Evolutionary conservation across 2,329 filamentous ascomycete genomes (phyloP).

Genomic region (Westerdykella ornata): DNA sequence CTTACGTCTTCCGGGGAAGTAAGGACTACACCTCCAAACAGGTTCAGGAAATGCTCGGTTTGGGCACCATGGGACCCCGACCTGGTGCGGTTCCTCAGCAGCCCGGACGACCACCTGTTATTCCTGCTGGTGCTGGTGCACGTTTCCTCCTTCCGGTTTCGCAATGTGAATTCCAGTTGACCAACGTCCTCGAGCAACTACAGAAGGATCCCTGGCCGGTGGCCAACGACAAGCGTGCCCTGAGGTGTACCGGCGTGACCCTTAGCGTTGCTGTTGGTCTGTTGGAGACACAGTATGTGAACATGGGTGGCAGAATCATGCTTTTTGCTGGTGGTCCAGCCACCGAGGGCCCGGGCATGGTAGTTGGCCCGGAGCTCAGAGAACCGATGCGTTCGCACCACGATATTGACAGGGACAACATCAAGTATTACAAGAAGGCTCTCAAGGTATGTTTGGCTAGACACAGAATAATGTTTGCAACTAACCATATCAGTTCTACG

Average conservation of each 20-base stretch:
- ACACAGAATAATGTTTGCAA: neutral
- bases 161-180: slow-evolving; percentile 95
- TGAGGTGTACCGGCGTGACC: slow-evolving; percentile 94
- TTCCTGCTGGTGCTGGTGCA: slow-evolving; percentile 72
- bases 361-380: slow-evolving; percentile 89
- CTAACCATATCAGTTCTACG: slow-evolving; percentile 65
- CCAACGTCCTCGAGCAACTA: slow-evolving; percentile 87
- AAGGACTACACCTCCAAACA: slow-evolving; percentile 98
- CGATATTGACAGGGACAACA: slow-evolving; percentile 96
- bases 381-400: slow-evolving; percentile 97
- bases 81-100: slow-evolving; percentile 62
- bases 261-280: slow-evolving; percentile 89
- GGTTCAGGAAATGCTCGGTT: slow-evolving; percentile 97
- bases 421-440: slow-evolving; percentile 99
- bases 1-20: slow-evolving; percentile 94
- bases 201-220: slow-evolving; percentile 98
- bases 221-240: slow-evolving; percentile 79
- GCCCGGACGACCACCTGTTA: slow-evolving; percentile 61
- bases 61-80: slow-evolving; percentile 64
- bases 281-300: slow-evolving; percentile 91
- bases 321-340: slow-evolving; percentile 90
- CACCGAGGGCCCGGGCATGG: slow-evolving; percentile 93
- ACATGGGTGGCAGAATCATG: slow-evolving; percentile 93
- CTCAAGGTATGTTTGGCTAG: slow-evolving; percentile 59
- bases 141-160: slow-evolving; percentile 91